These are phyloP conservation scores for Boletus sensibilis DNA, from an alignment of 768 basidiomycete species.

Conservation along the genomic window DNA sequence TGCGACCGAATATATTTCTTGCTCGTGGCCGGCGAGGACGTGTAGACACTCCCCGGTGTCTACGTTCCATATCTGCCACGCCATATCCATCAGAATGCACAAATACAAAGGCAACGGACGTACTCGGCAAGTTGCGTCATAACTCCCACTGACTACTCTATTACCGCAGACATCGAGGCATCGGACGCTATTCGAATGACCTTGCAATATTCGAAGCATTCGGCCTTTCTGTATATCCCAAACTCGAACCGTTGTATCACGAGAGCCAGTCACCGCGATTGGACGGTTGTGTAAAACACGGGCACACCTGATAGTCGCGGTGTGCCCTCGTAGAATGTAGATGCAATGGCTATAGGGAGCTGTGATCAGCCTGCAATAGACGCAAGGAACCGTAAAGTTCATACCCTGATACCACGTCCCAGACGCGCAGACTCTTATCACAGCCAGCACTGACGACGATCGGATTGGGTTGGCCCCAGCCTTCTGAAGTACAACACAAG, in stretches of 20 bases:
- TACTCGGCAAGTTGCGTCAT: conserved; percentile 85
- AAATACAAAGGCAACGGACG: conserved; percentile 19
- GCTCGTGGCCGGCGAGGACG: conserved; percentile 77
- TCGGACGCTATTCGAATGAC: conserved; percentile 80
- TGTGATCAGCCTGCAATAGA: conserved; percentile 4
- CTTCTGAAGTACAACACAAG: conserved; percentile 66
- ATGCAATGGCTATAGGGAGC: conserved; percentile 52
- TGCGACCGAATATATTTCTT: conserved; percentile 88
- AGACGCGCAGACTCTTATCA: conserved; percentile 87
- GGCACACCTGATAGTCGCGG: conserved; percentile 87
- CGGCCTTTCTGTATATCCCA: conserved; percentile 91
- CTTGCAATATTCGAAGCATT: conserved; percentile 61
- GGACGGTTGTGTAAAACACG: conserved; percentile 85
- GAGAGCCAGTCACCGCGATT: conserved; percentile 85
- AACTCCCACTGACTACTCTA: conserved; percentile 86
- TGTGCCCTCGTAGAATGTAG: conserved; percentile 79
- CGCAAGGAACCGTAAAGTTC: conserved; percentile 17
- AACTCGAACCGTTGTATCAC: conserved; percentile 82
- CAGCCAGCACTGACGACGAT: conserved; percentile 91
- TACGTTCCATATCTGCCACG: conserved; percentile 78
- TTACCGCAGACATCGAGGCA: conserved; percentile 88
- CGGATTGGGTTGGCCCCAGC: conserved; percentile 86
- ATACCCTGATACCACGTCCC: conserved; percentile 87
- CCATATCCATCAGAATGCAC: neutral
- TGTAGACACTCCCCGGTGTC: conserved; percentile 88